Evolutionary conservation across 805 yeast genomes (phyloP).

Genomic region (Hyphopichia homilentoma): DNA sequence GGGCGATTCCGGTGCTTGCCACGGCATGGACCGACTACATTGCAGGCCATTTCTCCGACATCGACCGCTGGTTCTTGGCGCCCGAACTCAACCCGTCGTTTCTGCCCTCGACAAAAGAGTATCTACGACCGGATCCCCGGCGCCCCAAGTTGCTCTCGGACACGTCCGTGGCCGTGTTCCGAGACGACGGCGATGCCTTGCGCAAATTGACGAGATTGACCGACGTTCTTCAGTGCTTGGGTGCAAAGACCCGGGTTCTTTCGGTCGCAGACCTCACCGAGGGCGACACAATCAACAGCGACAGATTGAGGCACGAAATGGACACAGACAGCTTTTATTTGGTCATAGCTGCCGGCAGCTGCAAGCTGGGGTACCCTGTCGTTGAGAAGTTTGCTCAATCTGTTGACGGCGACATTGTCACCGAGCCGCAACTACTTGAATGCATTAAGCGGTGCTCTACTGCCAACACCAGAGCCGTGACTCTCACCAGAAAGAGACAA

Average conservation of each 20-base stretch:
- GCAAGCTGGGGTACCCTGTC: too few relatives aligned
- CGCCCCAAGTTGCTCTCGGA: slow-evolving; percentile 14
- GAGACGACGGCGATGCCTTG: neutral
- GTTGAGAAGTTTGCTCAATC: too few relatives aligned
- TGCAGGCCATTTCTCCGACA: slow-evolving; percentile 7
- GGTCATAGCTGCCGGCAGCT: neutral
- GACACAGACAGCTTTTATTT: neutral
- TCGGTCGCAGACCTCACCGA: neutral
- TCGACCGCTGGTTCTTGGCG: slow-evolving; percentile 20
- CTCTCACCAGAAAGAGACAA: slow-evolving; percentile 2
- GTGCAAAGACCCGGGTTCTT: neutral
- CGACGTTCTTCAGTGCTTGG: neutral
- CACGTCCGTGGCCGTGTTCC: slow-evolving; percentile 3
- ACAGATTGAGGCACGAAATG: neutral
- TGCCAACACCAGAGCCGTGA: neutral
- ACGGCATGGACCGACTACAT: slow-evolving; percentile 20
- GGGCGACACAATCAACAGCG: neutral
- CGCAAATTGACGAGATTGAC: neutral
- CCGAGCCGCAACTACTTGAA: slow-evolving; percentile 7
- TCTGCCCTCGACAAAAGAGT: too few relatives aligned
- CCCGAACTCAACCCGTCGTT: too few relatives aligned
- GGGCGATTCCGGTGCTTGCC: slow-evolving; percentile 26
- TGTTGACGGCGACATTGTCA: neutral
- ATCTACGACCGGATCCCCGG: too few relatives aligned
- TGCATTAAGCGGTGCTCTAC: slow-evolving; percentile 2